These are phyloP conservation scores for Thymus quinquecostatus DNA, from an alignment of 257 asterid genomes.

Conservation along the genomic window DNA sequence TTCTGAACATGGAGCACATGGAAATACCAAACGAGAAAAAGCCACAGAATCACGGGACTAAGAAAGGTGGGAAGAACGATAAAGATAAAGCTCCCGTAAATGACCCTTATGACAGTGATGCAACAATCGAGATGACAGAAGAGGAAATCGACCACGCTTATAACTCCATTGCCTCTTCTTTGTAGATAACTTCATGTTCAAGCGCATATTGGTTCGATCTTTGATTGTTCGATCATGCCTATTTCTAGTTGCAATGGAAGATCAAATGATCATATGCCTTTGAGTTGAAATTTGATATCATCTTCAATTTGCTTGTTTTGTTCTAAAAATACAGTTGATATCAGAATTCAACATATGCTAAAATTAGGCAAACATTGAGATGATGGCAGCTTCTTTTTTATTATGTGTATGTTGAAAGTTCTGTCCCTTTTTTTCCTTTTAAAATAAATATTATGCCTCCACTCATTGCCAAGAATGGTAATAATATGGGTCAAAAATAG, in stretches of 20 bases:
- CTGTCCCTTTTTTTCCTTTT: background rate
- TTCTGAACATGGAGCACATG: conserved; percentile 49
- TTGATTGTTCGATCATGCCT: background rate
- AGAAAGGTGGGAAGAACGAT: conserved; percentile 30
- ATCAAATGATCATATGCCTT: too few species aligned
- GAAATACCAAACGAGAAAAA: conserved; percentile 32
- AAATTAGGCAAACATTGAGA: background rate
- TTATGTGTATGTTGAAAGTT: background rate
- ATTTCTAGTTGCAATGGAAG: too few species aligned
- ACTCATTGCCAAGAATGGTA: conserved; percentile 3
- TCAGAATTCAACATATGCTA: conserved; percentile 4
- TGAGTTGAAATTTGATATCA: too few species aligned
- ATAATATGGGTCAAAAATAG: conserved; percentile 9
- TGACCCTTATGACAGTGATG: conserved; percentile 66
- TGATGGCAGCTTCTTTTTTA: background rate
- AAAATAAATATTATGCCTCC: conserved; percentile 4
- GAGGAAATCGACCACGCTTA: conserved; percentile 88
- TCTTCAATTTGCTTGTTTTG: too few species aligned
- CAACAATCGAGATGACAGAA: conserved; percentile 93
- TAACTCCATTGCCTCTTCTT: conserved; percentile 43
- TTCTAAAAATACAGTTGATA: background rate
- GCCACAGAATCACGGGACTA: conserved; percentile 33
- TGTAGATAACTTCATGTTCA: conserved; percentile 29
- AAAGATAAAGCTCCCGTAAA: conserved; percentile 29
- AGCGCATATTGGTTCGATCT: background rate